A percentile compares a stretch with the other conserved stretches of the same genome.
These are phyloP conservation scores for Chlorella sorokiniana DNA, from an alignment of 139 green algal species.

Conservation along the genomic window DNA sequence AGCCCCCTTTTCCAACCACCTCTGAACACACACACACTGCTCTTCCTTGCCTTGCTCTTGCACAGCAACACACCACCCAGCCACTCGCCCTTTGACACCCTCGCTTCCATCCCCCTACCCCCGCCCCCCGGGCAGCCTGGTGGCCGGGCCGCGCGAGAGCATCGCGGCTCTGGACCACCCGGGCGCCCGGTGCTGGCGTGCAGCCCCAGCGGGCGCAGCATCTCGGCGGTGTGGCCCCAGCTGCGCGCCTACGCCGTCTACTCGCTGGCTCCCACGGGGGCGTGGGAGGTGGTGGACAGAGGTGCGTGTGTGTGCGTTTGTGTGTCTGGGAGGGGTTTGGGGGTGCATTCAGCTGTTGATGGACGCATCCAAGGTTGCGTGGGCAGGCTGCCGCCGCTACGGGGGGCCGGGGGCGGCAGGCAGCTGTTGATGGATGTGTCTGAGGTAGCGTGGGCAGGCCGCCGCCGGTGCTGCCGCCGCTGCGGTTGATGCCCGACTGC, in stretches of 20 bases:
- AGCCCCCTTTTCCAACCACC: not conserved
- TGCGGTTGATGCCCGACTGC: not conserved
- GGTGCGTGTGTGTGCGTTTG: no score
- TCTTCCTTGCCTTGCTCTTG: not conserved
- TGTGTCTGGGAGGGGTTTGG: no score
- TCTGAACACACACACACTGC: not conserved
- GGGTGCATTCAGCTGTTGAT: no score
- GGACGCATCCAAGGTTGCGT: no score
- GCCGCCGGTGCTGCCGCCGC: not conserved
- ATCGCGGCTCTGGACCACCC: constrained; percentile 39
- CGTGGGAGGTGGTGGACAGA: constrained; percentile 42
- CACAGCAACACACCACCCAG: not conserved
- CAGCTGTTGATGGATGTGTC: not conserved
- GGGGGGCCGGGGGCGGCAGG: no score
- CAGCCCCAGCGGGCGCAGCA: constrained; percentile 30
- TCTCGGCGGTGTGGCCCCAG: constrained; percentile 41
- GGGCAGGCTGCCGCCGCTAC: no score
- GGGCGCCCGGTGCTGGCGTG: constrained; percentile 30
- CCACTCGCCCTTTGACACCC: not conserved
- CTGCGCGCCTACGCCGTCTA: constrained; percentile 34
- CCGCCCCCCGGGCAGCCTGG: constrained; percentile 21
- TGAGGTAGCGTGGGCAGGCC: not conserved
- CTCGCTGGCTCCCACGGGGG: constrained; percentile 23
- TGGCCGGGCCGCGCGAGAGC: constrained; percentile 10
- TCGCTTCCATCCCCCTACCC: not conserved